Conservation (phyloP, 441 rosid species). For the Erodium chrysanthum region DNA sequence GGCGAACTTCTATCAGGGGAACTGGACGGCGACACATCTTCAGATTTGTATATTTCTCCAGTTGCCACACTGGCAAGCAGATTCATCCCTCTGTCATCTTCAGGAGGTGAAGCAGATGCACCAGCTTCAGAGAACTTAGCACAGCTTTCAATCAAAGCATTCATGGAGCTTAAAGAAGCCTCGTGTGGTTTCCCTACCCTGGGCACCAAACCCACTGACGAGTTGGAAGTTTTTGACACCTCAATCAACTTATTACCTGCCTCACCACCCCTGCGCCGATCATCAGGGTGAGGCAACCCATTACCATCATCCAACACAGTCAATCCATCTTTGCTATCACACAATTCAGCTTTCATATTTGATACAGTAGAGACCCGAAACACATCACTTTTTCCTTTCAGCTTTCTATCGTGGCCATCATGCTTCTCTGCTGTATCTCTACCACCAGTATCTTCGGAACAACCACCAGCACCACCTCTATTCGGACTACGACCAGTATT, state of each 20-base stretch:
- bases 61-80: slow-evolving; percentile 94
- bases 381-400: slow-evolving; percentile 44
- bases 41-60: slow-evolving; percentile 71
- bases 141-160: slow-evolving; percentile 89
- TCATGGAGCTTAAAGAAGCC: slow-evolving; percentile 60
- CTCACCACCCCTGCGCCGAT: slow-evolving; percentile 34
- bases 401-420: slow-evolving; percentile 41
- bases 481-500: slow-evolving; percentile 69
- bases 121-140: slow-evolving; percentile 53
- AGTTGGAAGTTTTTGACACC: slow-evolving; percentile 33
- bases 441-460: slow-evolving; percentile 57
- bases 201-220: slow-evolving; percentile 36
- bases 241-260: slow-evolving; percentile 36
- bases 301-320: slow-evolving; percentile 44
- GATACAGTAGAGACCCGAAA: slow-evolving; percentile 30
- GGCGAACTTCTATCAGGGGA: slow-evolving; percentile 41
- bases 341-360: slow-evolving; percentile 43
- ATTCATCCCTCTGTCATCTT: slow-evolving; percentile 94
- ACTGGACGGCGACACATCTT: slow-evolving; percentile 38
- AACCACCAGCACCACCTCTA: slow-evolving; percentile 55
- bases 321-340: slow-evolving; percentile 45
- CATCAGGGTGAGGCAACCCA: slow-evolving; percentile 43
- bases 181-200: slow-evolving; percentile 45
- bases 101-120: slow-evolving; percentile 33
- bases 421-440: slow-evolving; percentile 62